Percentiles rank a stretch among this genome's conserved stretches.
These are phyloP conservation scores for Pseudopithomyces chartarum DNA, from an alignment of 2,329 filamentous ascomycete species.

Conservation along the genomic window DNA sequence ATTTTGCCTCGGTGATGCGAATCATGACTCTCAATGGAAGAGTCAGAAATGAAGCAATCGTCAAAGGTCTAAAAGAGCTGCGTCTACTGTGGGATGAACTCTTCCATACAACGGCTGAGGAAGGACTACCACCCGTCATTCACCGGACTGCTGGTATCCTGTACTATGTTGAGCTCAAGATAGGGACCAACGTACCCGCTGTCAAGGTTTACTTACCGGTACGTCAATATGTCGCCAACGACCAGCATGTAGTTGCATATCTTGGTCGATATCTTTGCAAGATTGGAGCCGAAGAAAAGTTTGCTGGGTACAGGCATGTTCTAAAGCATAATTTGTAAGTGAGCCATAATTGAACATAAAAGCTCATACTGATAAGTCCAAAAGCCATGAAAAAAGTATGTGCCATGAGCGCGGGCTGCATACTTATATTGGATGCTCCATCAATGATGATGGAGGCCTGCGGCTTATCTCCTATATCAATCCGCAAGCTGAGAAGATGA, in stretches of 20 bases:
- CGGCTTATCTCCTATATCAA: background rate
- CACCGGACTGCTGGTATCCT: constrained; percentile 1
- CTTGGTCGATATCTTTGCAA: background rate
- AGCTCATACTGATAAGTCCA: background rate
- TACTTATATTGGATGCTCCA: constrained; percentile 3
- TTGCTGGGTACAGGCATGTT: background rate
- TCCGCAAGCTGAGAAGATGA: background rate
- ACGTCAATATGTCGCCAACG: background rate
- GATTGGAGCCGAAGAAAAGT: background rate
- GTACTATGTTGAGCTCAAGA: background rate
- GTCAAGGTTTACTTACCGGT: background rate
- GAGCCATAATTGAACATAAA: background rate
- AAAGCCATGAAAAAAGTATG: background rate
- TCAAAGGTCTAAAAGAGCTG: background rate
- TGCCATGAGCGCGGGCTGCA: background rate
- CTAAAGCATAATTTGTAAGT: background rate
- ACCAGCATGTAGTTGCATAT: background rate
- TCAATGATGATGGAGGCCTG: background rate
- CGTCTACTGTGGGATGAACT: background rate
- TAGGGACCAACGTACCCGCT: background rate
- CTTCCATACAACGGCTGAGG: background rate
- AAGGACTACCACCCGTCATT: background rate
- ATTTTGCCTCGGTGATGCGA: background rate
- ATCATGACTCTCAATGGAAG: background rate
- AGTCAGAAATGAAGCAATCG: background rate